A percentile compares a stretch with the other conserved stretches of the same genome.
phyloP scores from a whole-genome alignment of 1,284 basidiomycete species.

The Papiliotrema nemorosa region DNA sequence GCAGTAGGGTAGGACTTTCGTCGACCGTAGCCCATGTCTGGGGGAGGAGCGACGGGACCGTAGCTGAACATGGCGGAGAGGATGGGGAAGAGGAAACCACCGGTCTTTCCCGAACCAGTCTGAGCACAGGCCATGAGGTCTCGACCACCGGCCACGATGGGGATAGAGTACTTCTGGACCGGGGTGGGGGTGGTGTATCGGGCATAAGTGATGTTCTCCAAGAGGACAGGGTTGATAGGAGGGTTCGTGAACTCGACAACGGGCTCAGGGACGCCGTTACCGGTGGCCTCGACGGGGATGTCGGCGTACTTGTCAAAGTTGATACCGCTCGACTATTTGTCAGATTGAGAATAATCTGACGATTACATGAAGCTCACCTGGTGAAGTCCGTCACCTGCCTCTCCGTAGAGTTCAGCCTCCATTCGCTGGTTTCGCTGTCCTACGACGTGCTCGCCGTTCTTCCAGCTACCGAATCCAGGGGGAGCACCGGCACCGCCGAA shows the following conservation, averaged over 20 bases:
- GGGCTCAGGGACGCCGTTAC: slow-evolving; percentile 90
- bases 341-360: slow-evolving; percentile 11
- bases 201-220: slow-evolving; percentile 91
- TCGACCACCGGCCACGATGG: slow-evolving; percentile 84
- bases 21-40: slow-evolving; percentile 60
- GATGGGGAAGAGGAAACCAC: slow-evolving; percentile 98
- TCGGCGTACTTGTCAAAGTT: slow-evolving; percentile 99
- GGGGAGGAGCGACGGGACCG: slow-evolving; percentile 66
- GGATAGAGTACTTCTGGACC: slow-evolving; percentile 99
- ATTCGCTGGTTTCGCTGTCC: slow-evolving; percentile 78
- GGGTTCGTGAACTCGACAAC: slow-evolving; percentile 81
- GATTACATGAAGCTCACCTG: slow-evolving; percentile 40
- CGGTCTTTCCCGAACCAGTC: slow-evolving; percentile 99
- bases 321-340: slow-evolving; percentile 88
- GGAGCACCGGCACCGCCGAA: slow-evolving; percentile 54
- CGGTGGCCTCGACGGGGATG: slow-evolving; percentile 98
- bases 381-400: slow-evolving; percentile 65
- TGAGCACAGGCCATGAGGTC: slow-evolving; percentile 99
- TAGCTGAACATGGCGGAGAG: slow-evolving; percentile 86
- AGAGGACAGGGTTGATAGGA: slow-evolving; percentile 85
- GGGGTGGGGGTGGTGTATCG: slow-evolving; percentile 94
- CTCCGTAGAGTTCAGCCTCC: slow-evolving; percentile 96
- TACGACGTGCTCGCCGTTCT: slow-evolving; percentile 78
- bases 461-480: slow-evolving; percentile 79
- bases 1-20: slow-evolving; percentile 95